Evolutionary conservation across 148 eudicot species (phyloP).

Genomic region (Salicornia ramosissima): DNA sequence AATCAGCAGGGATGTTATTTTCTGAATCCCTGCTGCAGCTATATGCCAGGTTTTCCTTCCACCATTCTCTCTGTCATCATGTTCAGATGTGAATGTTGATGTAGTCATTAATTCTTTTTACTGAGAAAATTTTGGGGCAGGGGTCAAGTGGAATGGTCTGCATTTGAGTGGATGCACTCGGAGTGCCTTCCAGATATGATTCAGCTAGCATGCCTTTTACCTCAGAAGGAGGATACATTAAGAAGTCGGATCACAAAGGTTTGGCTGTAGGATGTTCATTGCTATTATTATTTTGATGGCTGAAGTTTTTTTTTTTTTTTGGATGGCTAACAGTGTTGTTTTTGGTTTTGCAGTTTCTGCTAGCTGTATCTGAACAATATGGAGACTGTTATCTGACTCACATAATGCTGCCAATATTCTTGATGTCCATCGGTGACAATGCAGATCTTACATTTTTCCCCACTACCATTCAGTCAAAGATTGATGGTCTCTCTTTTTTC

Average conservation of each 20-base stretch:
- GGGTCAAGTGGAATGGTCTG: conserved; percentile 83
- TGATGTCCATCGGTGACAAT: conserved; percentile 75
- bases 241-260: conserved; percentile 75
- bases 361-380: conserved; percentile 60
- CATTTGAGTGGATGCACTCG: conserved; percentile 89
- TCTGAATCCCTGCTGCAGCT: conserved; percentile 61
- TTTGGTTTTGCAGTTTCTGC: conserved; percentile 62
- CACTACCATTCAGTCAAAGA: conserved; percentile 45
- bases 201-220: conserved; percentile 69
- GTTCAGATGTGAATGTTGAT: neutral
- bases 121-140: conserved; percentile 42
- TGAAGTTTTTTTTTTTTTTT: neutral
- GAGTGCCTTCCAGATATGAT: conserved; percentile 81
- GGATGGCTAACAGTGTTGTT: conserved; percentile 9
- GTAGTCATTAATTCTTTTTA: conserved; percentile 6
- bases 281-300: conserved; percentile 1
- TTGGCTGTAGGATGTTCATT: conserved; percentile 7
- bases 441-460: conserved; percentile 70
- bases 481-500: conserved; percentile 43
- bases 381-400: conserved; percentile 77
- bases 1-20: conserved; percentile 42
- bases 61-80: neutral
- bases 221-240: conserved; percentile 82
- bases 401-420: conserved; percentile 82
- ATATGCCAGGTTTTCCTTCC: conserved; percentile 59